These are phyloP conservation scores for Oryza meridionalis DNA, from an alignment of 176 grass and related monocot species.

Conservation along the genomic window DNA sequence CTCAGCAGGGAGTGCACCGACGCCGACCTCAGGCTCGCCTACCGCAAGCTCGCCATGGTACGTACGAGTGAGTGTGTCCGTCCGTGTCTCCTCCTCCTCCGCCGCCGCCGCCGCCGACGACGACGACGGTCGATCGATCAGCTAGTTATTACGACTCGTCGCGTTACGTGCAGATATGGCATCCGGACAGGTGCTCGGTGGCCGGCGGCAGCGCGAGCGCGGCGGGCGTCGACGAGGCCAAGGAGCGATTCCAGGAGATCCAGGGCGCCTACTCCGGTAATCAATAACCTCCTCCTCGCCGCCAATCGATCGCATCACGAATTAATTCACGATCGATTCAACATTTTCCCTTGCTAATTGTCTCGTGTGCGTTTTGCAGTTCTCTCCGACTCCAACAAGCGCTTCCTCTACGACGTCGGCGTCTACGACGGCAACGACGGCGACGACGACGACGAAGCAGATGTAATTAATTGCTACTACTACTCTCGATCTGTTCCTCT, in stretches of 20 bases:
- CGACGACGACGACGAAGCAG: slow-evolving; percentile 45
- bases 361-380: slow-evolving; percentile 36
- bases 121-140: too few relatives aligned
- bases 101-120: too few relatives aligned
- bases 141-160: too few relatives aligned
- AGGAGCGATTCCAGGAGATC: slow-evolving; percentile 85
- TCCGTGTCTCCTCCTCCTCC: too few relatives aligned
- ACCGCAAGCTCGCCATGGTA: slow-evolving; percentile 85
- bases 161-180: slow-evolving; percentile 57
- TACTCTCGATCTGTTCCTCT: background rate
- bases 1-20: slow-evolving; percentile 76
- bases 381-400: slow-evolving; percentile 88
- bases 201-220: slow-evolving; percentile 54
- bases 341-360: background rate
- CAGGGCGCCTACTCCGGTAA: slow-evolving; percentile 78
- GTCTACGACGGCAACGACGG: slow-evolving; percentile 52
- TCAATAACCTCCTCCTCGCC: too few relatives aligned
- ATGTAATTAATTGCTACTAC: slow-evolving; percentile 5
- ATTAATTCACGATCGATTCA: too few relatives aligned
- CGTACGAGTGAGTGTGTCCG: background rate
- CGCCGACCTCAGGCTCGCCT: slow-evolving; percentile 66
- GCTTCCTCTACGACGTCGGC: slow-evolving; percentile 88
- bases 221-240: slow-evolving; percentile 59
- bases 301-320: too few relatives aligned
- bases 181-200: slow-evolving; percentile 73